A percentile compares a stretch with the other conserved stretches of the same genome.
phyloP scores from a whole-genome alignment of 2,329 filamentous ascomycete genomes.

The Ophiocordyceps unilateralis region DNA sequence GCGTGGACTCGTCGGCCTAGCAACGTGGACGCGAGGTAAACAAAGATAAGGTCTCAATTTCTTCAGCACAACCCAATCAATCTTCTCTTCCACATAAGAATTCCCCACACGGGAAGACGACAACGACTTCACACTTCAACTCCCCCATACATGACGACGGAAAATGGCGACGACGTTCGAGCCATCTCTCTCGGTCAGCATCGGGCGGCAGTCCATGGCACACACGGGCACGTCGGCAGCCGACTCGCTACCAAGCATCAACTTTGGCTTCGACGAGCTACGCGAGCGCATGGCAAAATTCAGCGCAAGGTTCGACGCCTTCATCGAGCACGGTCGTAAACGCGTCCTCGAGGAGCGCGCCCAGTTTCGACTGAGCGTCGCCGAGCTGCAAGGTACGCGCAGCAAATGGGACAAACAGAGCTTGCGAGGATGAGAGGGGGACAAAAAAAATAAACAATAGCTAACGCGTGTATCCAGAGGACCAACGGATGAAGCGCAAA shows the following conservation, averaged over 20 bases:
- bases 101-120: not conserved
- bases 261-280: constrained; percentile 91
- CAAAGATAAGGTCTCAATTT: constrained; percentile 1
- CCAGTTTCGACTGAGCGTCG: constrained; percentile 77
- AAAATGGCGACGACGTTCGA: constrained; percentile 47
- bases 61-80: not conserved
- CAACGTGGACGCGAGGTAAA: constrained; percentile 9
- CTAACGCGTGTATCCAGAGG: constrained; percentile 40
- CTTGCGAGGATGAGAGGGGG: not conserved
- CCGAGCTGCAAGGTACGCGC: constrained; percentile 68
- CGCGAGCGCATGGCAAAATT: constrained; percentile 92
- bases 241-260: constrained; percentile 69
- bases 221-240: constrained; percentile 49
- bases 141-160: not conserved
- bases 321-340: constrained; percentile 83
- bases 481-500: constrained; percentile 75
- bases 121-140: not conserved
- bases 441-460: not conserved
- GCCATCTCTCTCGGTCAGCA: constrained; percentile 48
- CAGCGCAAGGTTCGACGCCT: constrained; percentile 75
- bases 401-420: not conserved
- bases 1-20: constrained; percentile 6
- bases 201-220: constrained; percentile 35
- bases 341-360: constrained; percentile 85
- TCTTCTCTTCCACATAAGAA: no score